Evolutionary conservation across 441 rosid genomes (phyloP), one percentile per base, ranked within the genome.

Genomic region (Jatropha podagrica): DNA sequence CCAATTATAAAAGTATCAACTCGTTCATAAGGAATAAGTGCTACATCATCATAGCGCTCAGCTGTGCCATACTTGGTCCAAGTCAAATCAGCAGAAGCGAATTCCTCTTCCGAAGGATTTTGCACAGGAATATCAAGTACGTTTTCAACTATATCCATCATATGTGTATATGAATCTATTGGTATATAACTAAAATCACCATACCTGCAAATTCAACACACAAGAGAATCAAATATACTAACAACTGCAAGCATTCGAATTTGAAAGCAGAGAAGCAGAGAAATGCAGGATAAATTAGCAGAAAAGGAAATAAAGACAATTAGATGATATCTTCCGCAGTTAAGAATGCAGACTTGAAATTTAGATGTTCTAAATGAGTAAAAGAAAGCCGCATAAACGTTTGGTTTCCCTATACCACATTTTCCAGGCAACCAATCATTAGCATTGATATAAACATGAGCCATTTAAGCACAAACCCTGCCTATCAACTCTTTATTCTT

Each of bases 41-140:
- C 99, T n/a, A 91, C 92, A 40, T 88, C 90, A 69, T 93, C 96
- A 78, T 90, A 87, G 77, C 80, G 97, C 82, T 93, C 97, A 7
- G 85, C 74, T n/a, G 92, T 86, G 60, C 97, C 99, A 56, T 87
- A 91, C 80, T 92, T 90, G 42, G 87, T 89, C 99, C 99, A 95
- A 74, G 51, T 81, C 78, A 95, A 85, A 83, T 95, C 94, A 27
- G 88, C 83, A 62, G 92, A 83, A 26, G 91, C 93, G 78, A 95
- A 95, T 71, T 90, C 97, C 84, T 92, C 97, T 40, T 78, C 89
- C 6, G 81, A 71, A 2, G 93, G 99, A 77, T 90, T 82, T 82
- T 95, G 98, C 69, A 91, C 92, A 0, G 85, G 88, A 71, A 95
- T 81, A 51, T 88, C 83, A 18, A 74, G 77, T 72, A 93, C 44